Evolutionary conservation across 768 basidiomycete species (phyloP).

Genomic region (Termitomyces heimii): DNA sequence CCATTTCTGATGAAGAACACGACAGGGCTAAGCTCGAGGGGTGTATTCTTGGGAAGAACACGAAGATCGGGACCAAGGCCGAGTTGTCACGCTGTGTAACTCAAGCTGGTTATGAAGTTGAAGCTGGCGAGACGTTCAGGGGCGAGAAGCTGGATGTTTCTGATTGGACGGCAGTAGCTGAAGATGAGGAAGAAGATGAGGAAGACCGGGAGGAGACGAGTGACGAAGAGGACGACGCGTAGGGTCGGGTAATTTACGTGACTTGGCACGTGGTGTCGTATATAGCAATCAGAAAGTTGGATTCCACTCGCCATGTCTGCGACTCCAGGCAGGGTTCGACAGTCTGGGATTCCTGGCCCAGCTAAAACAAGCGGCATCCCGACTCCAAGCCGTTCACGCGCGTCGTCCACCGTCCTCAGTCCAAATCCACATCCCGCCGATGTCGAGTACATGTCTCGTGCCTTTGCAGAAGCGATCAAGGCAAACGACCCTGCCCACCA

Average conservation of each 20-base stretch:
- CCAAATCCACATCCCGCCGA: slow-evolving; percentile 29
- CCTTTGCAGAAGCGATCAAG: slow-evolving; percentile 76
- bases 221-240: slow-evolving; percentile 1
- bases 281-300: slow-evolving; percentile 1
- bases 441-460: slow-evolving; percentile 56
- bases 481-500: slow-evolving; percentile 78
- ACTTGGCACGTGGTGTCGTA: slow-evolving; percentile 8
- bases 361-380: slow-evolving; percentile 47
- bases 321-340: slow-evolving; percentile 37
- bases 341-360: slow-evolving; percentile 35
- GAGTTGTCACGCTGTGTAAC: slow-evolving; percentile 65
- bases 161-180: slow-evolving; percentile 15
- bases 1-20: slow-evolving; percentile 1
- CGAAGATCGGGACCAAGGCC: slow-evolving; percentile 64
- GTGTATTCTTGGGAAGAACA: slow-evolving; percentile 70
- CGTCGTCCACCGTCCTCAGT: slow-evolving; percentile 47
- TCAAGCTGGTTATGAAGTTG: slow-evolving; percentile 74
- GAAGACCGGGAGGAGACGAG: not conserved
- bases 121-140: slow-evolving; percentile 28
- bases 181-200: not conserved
- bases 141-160: slow-evolving; percentile 17
- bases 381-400: slow-evolving; percentile 67
- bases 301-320: slow-evolving; percentile 9
- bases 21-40: slow-evolving; percentile 70
- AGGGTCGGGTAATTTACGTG: not conserved